Percentiles rank a stretch among this genome's conserved stretches.
Evolutionary conservation across 768 basidiomycete genomes (phyloP).

Genomic region (Agrocybe praecox): DNA sequence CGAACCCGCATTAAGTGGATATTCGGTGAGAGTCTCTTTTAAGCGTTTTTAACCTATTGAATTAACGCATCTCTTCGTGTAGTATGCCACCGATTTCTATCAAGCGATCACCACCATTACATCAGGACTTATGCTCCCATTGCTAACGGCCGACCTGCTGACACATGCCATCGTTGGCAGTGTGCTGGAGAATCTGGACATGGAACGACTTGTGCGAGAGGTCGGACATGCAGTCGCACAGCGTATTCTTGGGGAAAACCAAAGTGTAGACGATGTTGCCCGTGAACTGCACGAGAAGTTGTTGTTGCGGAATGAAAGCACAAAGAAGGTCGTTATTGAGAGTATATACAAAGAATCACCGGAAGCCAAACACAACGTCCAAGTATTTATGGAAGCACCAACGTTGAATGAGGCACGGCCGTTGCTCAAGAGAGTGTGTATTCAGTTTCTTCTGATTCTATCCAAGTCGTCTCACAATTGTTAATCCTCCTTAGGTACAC

Average conservation of each 20-base stretch:
- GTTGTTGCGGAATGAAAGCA: slow-evolving; percentile 90
- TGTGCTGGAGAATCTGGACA: slow-evolving; percentile 96
- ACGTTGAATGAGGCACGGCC: slow-evolving; percentile 75
- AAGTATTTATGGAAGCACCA: slow-evolving; percentile 76
- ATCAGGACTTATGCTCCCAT: slow-evolving; percentile 93
- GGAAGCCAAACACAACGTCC: slow-evolving; percentile 88
- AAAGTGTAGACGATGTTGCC: slow-evolving; percentile 96
- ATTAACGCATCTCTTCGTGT: slow-evolving; percentile 6
- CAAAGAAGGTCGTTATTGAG: slow-evolving; percentile 95
- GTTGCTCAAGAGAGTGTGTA: slow-evolving; percentile 72
- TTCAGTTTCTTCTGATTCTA: slow-evolving; percentile 10
- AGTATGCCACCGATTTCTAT: slow-evolving; percentile 95
- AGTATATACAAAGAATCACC: slow-evolving; percentile 94
- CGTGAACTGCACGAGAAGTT: slow-evolving; percentile 91
- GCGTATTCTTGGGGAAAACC: slow-evolving; percentile 89
- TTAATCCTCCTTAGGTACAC: slow-evolving; percentile 63
- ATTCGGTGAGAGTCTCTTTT: slow-evolving; percentile 59
- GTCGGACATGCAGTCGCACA: slow-evolving; percentile 93
- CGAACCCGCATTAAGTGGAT: slow-evolving; percentile 93
- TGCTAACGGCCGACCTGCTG: slow-evolving; percentile 93
- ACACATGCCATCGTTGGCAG: slow-evolving; percentile 96
- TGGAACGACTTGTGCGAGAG: slow-evolving; percentile 95
- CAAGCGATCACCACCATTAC: slow-evolving; percentile 91
- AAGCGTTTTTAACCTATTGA: neutral
- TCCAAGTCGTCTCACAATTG: slow-evolving; percentile 4